Evolutionary conservation across 768 basidiomycete species (phyloP), one percentile per base, ranked within the genome.

Genomic region (Mycena alexandri): DNA sequence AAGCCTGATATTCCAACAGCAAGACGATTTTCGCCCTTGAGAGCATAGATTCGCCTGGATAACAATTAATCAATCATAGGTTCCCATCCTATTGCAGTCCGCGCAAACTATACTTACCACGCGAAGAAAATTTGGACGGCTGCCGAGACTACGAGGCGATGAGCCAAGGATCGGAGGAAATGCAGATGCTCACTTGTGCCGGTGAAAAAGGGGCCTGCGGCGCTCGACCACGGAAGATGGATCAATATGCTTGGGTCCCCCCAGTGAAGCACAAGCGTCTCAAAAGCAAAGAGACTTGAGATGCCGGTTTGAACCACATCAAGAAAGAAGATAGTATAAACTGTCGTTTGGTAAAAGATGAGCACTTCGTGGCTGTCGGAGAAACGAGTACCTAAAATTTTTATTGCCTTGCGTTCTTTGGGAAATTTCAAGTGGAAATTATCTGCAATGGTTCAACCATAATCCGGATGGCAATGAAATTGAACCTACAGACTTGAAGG

Each of bases 301-400:
- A 73, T 54, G 0, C 61, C 71, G 5, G 75, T 75, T 50, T 76
- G 71, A 12, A 66, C 56, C 16, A 68, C 33, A 24, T 76, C 72
- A 21, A 76, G 72, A 4, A 63, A 17, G 29, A 74, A 68, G 21
- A 71, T 21, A 34, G 56, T 54, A 41, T 63, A 71, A 2, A 71
- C 65, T 67, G 52, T 17, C 29, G 61, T 17, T 17, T 6, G 50
- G 2, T 38, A 10, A 38, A 38, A 10, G 10, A 11, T 14, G 38
- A 21, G 16, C 24, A 1, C n/a, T 53, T 3, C 19, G 10, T 10
- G 42, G 33, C 1, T 12, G 52, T 17, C 14, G 41, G 11, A 25
- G 9, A 2, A 29, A 44, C 25, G 25, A 22, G 29, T 6, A 56
- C 55, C 55, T 11, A 56, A 38, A 21, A 41, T 41, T 13, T 56